A percentile compares a stretch with the other conserved stretches of the same genome.
Conservation (phyloP, 352 stramenopile species). For the Phytophthora hybrid region DNA sequence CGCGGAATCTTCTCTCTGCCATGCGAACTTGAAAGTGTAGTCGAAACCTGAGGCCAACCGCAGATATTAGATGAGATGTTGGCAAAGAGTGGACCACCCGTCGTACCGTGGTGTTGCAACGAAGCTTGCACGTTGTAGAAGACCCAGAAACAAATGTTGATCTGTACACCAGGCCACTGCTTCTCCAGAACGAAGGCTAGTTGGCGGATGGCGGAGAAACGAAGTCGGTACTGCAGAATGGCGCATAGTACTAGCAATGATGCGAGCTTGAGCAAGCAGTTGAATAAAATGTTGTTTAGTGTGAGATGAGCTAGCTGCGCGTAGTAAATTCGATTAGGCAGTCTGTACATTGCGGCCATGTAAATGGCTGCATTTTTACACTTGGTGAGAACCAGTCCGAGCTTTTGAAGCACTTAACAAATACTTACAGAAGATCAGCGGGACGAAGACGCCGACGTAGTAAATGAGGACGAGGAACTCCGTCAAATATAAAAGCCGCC, state of each 20-base stretch:
- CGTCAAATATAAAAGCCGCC: conserved; percentile 20
- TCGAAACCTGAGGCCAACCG: conserved; percentile 23
- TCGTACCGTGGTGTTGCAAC: conserved; percentile 30
- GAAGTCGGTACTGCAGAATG: conserved; percentile 1
- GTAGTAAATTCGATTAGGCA: conserved; percentile 16
- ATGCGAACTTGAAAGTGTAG: conserved; percentile 33
- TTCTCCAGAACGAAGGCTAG: conserved; percentile 45
- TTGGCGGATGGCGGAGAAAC: conserved; percentile 23
- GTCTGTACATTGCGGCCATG: conserved; percentile 7
- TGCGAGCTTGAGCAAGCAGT: conserved; percentile 9
- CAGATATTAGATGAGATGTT: not conserved
- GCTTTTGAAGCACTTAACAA: not conserved
- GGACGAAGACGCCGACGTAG: conserved; percentile 32
- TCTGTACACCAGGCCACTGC: conserved; percentile 31
- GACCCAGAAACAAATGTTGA: conserved; percentile 25
- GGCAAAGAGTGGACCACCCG: not conserved
- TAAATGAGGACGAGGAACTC: conserved; percentile 31
- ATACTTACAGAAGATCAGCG: conserved; percentile 27
- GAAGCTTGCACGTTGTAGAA: not conserved
- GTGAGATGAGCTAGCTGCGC: conserved; percentile 4
- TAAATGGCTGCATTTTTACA: not conserved
- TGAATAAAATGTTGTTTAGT: conserved; percentile 7
- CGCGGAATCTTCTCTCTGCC: conserved; percentile 7
- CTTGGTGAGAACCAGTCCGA: not conserved
- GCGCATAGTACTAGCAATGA: not conserved